Evolutionary conservation across 2,329 filamentous ascomycete genomes (phyloP).

Genomic region (Reticulascus tulasneorum): DNA sequence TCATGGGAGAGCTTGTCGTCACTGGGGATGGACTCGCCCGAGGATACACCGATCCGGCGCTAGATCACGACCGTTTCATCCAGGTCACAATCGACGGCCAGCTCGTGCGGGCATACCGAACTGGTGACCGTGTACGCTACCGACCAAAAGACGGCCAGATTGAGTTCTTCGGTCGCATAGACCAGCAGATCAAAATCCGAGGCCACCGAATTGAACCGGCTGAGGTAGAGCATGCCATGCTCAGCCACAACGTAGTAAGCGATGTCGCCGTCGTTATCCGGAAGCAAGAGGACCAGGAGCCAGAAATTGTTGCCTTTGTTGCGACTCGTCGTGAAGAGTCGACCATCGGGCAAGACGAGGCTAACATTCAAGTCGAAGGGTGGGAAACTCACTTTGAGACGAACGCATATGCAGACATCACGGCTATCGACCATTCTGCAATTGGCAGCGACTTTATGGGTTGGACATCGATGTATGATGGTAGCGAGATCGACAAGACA

Average conservation of each 20-base stretch:
- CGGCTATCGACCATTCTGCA: slow-evolving; percentile 2
- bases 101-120: slow-evolving; percentile 18
- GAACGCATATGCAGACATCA: slow-evolving; percentile 13
- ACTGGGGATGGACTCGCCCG: slow-evolving; percentile 20
- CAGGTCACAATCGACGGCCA: slow-evolving; percentile 5
- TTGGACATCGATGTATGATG: slow-evolving; percentile 29
- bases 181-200: slow-evolving; percentile 24
- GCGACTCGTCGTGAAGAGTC: slow-evolving; percentile 2
- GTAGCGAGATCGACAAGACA: slow-evolving; percentile 17
- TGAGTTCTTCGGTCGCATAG: slow-evolving; percentile 23
- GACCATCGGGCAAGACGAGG: slow-evolving; percentile 2
- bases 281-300: slow-evolving; percentile 1
- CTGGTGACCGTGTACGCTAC: slow-evolving; percentile 21
- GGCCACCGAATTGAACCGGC: slow-evolving; percentile 24
- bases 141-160: slow-evolving; percentile 17
- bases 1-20: slow-evolving; percentile 23
- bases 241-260: slow-evolving; percentile 9
- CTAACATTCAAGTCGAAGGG: slow-evolving; percentile 10
- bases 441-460: slow-evolving; percentile 24
- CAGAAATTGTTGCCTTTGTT: slow-evolving; percentile 12
- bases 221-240: slow-evolving; percentile 21
- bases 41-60: slow-evolving; percentile 16
- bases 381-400: slow-evolving; percentile 17
- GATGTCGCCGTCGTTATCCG: slow-evolving; percentile 16
- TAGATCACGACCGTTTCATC: slow-evolving; percentile 14